Percentiles rank a stretch among this genome's conserved stretches.
phyloP scores from a whole-genome alignment of 1,139 yeast species.

The Debaryomyces sp. region DNA sequence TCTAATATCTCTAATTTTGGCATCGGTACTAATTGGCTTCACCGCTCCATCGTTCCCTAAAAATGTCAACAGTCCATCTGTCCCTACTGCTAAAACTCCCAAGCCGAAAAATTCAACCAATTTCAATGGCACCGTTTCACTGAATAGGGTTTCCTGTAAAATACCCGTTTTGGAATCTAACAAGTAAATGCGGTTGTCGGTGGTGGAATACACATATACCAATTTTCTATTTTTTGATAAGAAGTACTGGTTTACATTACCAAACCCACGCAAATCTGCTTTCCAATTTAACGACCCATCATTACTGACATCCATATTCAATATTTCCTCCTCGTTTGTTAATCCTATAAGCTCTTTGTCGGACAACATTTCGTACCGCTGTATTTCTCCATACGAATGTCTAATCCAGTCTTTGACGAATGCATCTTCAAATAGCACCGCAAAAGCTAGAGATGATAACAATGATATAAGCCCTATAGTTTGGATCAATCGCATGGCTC shows the following conservation, averaged over 20 bases:
- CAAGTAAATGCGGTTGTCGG: slow-evolving; percentile 15
- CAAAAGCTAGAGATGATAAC: slow-evolving; percentile 13
- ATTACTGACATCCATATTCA: slow-evolving; percentile 21
- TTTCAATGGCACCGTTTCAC: slow-evolving; percentile 16
- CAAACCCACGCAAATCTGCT: slow-evolving; percentile 19
- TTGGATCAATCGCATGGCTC: slow-evolving; percentile 5
- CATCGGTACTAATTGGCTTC: background rate
- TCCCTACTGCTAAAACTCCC: slow-evolving; percentile 23
- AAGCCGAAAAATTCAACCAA: slow-evolving; percentile 18
- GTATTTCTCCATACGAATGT: slow-evolving; percentile 21
- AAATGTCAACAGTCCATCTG: slow-evolving; percentile 15
- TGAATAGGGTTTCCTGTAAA: slow-evolving; percentile 15
- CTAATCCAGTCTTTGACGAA: slow-evolving; percentile 38
- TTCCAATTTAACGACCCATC: slow-evolving; percentile 19
- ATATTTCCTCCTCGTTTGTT: slow-evolving; percentile 27
- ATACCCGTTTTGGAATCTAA: slow-evolving; percentile 23
- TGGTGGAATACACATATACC: slow-evolving; percentile 19
- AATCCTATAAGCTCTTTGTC: slow-evolving; percentile 28
- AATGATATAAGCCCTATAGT: slow-evolving; percentile 2
- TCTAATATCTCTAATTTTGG: slow-evolving; percentile 5
- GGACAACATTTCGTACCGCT: slow-evolving; percentile 17
- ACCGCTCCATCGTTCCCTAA: slow-evolving; percentile 9
- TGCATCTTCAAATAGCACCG: slow-evolving; percentile 39
- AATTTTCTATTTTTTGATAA: slow-evolving; percentile 13
- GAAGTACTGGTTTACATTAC: slow-evolving; percentile 11